These are phyloP conservation scores for Aureoboletus auriporus DNA, from an alignment of 768 basidiomycete genomes.

Conservation along the genomic window DNA sequence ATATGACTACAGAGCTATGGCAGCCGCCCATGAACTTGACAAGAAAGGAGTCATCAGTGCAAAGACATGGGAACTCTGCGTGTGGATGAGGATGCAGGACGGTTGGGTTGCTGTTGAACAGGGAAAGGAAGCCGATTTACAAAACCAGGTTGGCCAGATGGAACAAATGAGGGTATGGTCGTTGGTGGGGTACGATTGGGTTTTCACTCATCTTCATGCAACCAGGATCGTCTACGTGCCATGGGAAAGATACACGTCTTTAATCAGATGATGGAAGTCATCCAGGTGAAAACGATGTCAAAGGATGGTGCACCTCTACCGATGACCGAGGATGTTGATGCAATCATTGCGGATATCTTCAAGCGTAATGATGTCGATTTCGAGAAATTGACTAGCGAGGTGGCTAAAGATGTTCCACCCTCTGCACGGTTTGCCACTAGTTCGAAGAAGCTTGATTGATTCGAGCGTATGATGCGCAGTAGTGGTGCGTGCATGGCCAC, in stretches of 20 bases:
- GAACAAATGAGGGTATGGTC: constrained; percentile 24
- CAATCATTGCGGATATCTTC: constrained; percentile 30
- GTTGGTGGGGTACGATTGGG: not conserved
- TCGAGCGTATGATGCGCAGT: not conserved
- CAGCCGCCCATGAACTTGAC: constrained; percentile 18
- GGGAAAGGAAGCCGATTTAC: constrained; percentile 17
- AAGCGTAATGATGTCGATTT: constrained; percentile 29
- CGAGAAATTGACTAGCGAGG: constrained; percentile 23
- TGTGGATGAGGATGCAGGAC: constrained; percentile 30
- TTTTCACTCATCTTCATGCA: not conserved
- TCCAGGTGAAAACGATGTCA: constrained; percentile 28
- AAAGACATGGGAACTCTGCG: constrained; percentile 27
- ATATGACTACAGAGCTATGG: constrained; percentile 30
- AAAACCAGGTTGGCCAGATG: constrained; percentile 26
- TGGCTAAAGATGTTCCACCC: constrained; percentile 15
- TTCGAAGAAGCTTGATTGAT: constrained; percentile 29
- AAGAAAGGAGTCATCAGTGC: constrained; percentile 17
- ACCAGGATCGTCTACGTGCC: constrained; percentile 23
- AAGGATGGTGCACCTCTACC: constrained; percentile 19
- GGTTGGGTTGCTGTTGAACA: constrained; percentile 29
- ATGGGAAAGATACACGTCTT: constrained; percentile 31
- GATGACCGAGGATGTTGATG: constrained; percentile 29
- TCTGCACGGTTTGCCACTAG: constrained; percentile 19
- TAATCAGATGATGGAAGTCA: constrained; percentile 30
- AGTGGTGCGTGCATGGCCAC: not conserved